Evolutionary conservation across 148 eudicot species (phyloP).

Genomic region (Spergularia marina): DNA sequence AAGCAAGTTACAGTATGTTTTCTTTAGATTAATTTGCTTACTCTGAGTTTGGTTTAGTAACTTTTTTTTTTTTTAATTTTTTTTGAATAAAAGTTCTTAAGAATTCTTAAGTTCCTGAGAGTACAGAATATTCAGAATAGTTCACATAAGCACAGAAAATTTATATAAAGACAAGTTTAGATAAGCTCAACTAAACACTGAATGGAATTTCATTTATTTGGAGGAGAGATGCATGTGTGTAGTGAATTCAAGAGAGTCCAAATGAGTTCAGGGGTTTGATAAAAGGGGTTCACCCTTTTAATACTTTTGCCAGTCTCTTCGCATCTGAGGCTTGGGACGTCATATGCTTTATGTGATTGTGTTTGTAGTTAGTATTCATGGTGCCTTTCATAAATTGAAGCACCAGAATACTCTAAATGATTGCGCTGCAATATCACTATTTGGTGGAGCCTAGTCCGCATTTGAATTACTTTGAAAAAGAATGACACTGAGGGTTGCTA

Average conservation of each 20-base stretch:
- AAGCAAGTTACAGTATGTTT: too few species aligned
- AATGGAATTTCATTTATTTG: not conserved
- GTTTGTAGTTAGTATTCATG: not conserved
- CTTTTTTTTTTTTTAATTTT: not conserved
- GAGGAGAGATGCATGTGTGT: too few species aligned
- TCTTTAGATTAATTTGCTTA: too few species aligned
- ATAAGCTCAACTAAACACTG: not conserved
- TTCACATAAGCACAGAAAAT: not conserved
- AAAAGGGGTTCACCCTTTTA: not conserved
- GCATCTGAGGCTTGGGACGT: not conserved
- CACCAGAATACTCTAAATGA: not conserved
- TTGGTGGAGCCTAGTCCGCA: not conserved
- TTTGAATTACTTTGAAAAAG: not conserved
- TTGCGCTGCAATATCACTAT: not conserved
- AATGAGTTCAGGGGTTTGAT: not conserved
- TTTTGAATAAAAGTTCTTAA: not conserved
- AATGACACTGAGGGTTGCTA: too few species aligned
- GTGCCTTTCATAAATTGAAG: not conserved
- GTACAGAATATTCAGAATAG: not conserved
- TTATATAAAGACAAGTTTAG: not conserved
- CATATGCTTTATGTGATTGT: not conserved
- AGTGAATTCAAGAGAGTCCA: not conserved
- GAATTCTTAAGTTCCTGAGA: not conserved
- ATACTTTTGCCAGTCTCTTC: not conserved
- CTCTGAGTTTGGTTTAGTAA: too few species aligned